phyloP scores from a whole-genome alignment of 305 asterid genomes.

The Fraxinus dipetala region DNA sequence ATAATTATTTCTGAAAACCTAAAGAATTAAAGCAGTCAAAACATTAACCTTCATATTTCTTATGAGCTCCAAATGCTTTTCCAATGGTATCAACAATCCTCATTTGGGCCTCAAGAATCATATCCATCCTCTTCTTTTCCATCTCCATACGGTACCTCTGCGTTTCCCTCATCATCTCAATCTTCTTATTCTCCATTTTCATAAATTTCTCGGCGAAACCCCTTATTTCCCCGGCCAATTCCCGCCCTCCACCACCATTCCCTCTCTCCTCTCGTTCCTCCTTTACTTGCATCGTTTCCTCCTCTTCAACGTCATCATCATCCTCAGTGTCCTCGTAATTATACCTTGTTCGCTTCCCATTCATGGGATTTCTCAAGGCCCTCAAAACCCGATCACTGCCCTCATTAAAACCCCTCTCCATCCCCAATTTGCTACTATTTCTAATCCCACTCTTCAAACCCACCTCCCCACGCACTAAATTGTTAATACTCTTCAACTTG shows the following conservation, averaged over 20 bases:
- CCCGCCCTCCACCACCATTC: constrained; percentile 39
- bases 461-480: constrained; percentile 34
- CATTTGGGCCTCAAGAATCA: constrained; percentile 77
- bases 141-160: constrained; percentile 69
- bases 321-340: constrained; percentile 29
- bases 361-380: constrained; percentile 32
- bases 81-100: constrained; percentile 63
- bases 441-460: constrained; percentile 27
- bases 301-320: constrained; percentile 37
- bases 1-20: constrained; percentile 1
- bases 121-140: constrained; percentile 83
- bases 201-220: constrained; percentile 74
- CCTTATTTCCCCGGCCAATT: constrained; percentile 64
- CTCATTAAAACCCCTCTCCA: constrained; percentile 28
- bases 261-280: constrained; percentile 25
- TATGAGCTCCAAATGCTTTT: constrained; percentile 57
- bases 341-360: constrained; percentile 35
- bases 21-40: constrained; percentile 3
- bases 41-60: constrained; percentile 35
- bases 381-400: constrained; percentile 30
- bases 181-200: constrained; percentile 75
- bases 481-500: constrained; percentile 59
- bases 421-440: constrained; percentile 22
- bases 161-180: constrained; percentile 73
- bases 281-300: constrained; percentile 30